Percentiles rank a stretch among this genome's conserved stretches.
Conservation (phyloP, 352 stramenopile species). For the Phytophthora hibernalis region DNA sequence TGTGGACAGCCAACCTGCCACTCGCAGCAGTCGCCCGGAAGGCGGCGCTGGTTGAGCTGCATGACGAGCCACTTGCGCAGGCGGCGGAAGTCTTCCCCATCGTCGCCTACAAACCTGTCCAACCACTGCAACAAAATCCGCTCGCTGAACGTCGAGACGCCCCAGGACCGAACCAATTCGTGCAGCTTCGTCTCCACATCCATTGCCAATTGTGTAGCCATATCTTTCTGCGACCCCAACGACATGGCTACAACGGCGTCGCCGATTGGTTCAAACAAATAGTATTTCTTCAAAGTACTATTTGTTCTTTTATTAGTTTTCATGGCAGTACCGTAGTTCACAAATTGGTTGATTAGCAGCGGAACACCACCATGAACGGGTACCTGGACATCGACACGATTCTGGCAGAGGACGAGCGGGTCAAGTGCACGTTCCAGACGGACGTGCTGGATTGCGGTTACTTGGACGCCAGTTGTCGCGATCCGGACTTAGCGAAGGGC, state of each 20-base stretch:
- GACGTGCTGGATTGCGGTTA: slow-evolving; percentile 76
- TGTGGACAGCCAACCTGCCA: slow-evolving; percentile 81
- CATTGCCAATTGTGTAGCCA: slow-evolving; percentile 3
- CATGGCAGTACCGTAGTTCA: no score
- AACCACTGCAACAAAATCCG: slow-evolving; percentile 74
- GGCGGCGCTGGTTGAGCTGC: slow-evolving; percentile 65
- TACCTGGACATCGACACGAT: slow-evolving; percentile 85
- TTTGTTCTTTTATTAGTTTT: no score
- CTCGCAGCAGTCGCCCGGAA: slow-evolving; percentile 29
- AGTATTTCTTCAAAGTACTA: no score
- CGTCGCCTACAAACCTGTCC: slow-evolving; percentile 37
- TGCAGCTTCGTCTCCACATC: slow-evolving; percentile 49
- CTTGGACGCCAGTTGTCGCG: slow-evolving; percentile 72
- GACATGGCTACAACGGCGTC: slow-evolving; percentile 18
- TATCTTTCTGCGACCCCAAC: background rate
- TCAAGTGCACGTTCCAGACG: slow-evolving; percentile 80
- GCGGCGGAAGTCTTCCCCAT: slow-evolving; percentile 38
- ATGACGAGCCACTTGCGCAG: slow-evolving; percentile 74
- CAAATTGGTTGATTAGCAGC: no score
- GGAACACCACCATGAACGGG: slow-evolving; percentile 24
- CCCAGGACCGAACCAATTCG: slow-evolving; percentile 61
- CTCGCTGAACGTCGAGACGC: slow-evolving; percentile 72
- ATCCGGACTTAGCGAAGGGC: slow-evolving; percentile 53
- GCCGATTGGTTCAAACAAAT: slow-evolving; percentile 9
- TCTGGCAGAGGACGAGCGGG: slow-evolving; percentile 78